A percentile compares a stretch with the other conserved stretches of the same genome.
These are phyloP conservation scores for Cladorrhinum sp. DNA, from an alignment of 2,329 filamentous ascomycete species.

Conservation along the genomic window DNA sequence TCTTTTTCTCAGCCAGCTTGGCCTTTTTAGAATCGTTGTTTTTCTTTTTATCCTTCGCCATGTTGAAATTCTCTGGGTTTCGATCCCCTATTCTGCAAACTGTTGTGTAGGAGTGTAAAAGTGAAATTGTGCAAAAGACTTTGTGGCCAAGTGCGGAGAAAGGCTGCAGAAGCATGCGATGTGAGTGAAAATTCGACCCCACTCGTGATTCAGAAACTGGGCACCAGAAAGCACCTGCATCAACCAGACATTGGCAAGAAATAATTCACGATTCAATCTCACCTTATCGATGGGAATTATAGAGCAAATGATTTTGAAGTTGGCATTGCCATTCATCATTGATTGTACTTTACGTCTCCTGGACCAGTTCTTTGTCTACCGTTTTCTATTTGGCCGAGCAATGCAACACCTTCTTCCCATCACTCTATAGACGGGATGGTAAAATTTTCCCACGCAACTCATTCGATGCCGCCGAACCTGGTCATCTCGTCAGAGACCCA, in stretches of 20 bases:
- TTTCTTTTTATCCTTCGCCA: conserved; percentile 46
- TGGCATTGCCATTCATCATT: not conserved
- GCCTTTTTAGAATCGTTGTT: conserved; percentile 44
- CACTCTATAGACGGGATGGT: conserved; percentile 14
- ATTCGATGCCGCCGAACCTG: conserved; percentile 8
- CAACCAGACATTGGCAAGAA: not conserved
- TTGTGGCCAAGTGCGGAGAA: conserved; percentile 9
- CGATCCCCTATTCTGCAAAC: not conserved
- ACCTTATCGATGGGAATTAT: too few species aligned
- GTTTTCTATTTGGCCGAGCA: not conserved
- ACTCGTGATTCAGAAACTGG: not conserved
- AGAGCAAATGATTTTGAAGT: not conserved
- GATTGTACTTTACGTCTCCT: not conserved
- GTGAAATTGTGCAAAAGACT: not conserved
- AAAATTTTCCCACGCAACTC: conserved; percentile 6
- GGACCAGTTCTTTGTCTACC: not conserved
- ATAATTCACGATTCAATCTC: too few species aligned
- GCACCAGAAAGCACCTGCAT: not conserved
- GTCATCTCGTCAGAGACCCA: conserved; percentile 15
- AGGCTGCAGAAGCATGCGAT: conserved; percentile 5
- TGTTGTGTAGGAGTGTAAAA: not conserved
- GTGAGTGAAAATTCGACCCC: not conserved
- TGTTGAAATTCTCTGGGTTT: conserved; percentile 22
- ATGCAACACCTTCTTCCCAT: not conserved
- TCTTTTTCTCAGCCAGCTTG: conserved; percentile 59